These are phyloP conservation scores for Xylariaceae sp. DNA, from an alignment of 2,329 filamentous ascomycete species.

Conservation along the genomic window DNA sequence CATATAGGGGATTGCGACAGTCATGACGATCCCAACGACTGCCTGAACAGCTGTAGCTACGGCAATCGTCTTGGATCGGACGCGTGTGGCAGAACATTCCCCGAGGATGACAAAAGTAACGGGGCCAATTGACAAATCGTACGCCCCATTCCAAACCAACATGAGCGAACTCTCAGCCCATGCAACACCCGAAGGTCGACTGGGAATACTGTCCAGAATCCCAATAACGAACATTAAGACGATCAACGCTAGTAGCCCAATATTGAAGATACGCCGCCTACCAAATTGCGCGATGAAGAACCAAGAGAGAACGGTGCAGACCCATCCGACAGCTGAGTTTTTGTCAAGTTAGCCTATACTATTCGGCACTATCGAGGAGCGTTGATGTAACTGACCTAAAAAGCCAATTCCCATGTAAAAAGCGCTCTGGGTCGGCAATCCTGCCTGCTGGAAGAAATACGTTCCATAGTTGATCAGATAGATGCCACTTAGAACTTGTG, in stretches of 20 bases:
- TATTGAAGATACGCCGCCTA: slow-evolving; percentile 54
- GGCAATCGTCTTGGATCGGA: slow-evolving; percentile 49
- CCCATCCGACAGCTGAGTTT: slow-evolving; percentile 48
- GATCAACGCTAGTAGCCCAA: slow-evolving; percentile 48
- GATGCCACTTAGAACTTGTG: slow-evolving; percentile 66
- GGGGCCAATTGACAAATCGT: slow-evolving; percentile 55
- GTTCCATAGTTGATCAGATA: slow-evolving; percentile 67
- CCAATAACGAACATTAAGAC: slow-evolving; percentile 51
- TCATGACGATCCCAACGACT: slow-evolving; percentile 46
- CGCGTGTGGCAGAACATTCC: slow-evolving; percentile 49
- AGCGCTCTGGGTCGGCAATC: slow-evolving; percentile 50
- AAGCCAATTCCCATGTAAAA: slow-evolving; percentile 60
- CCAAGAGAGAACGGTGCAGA: slow-evolving; percentile 59
- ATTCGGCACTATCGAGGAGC: not conserved
- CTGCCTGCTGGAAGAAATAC: slow-evolving; percentile 62
- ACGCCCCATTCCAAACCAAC: slow-evolving; percentile 54
- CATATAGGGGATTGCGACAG: slow-evolving; percentile 48
- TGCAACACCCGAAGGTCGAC: slow-evolving; percentile 40
- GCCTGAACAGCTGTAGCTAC: slow-evolving; percentile 48
- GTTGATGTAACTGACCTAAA: slow-evolving; percentile 36
- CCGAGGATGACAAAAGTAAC: slow-evolving; percentile 58
- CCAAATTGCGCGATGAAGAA: slow-evolving; percentile 51
- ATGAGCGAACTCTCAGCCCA: slow-evolving; percentile 56
- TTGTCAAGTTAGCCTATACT: slow-evolving; percentile 10
- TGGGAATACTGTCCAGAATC: slow-evolving; percentile 49